Evolutionary conservation across 192 early-diverging fungal species (phyloP).

Genomic region (Coemansia sp.): DNA sequence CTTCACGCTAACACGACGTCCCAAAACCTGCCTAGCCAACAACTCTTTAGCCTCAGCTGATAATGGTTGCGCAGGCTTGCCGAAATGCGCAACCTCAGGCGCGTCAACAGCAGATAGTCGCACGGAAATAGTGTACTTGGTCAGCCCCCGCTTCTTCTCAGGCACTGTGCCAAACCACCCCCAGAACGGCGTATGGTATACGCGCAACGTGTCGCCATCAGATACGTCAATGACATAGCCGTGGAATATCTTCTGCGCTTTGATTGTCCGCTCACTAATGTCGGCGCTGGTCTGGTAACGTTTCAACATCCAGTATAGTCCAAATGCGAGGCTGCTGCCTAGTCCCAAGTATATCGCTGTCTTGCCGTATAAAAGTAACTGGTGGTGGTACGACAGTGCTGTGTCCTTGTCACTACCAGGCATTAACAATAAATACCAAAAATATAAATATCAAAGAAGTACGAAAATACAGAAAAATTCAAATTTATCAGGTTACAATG

Average conservation of each 20-base stretch:
- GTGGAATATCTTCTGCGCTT: slow-evolving; percentile 29
- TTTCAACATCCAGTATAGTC: slow-evolving; percentile 42
- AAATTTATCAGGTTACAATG: no score
- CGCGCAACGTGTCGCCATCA: slow-evolving; percentile 46
- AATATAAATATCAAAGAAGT: neutral
- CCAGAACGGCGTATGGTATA: slow-evolving; percentile 46
- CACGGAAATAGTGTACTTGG: slow-evolving; percentile 43
- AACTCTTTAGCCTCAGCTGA: slow-evolving; percentile 46
- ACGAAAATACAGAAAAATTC: neutral
- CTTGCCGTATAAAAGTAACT: slow-evolving; percentile 25
- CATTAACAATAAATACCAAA: neutral
- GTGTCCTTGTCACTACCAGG: neutral
- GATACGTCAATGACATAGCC: slow-evolving; percentile 48
- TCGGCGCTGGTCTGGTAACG: slow-evolving; percentile 47
- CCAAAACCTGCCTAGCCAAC: slow-evolving; percentile 30
- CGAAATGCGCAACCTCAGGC: slow-evolving; percentile 55
- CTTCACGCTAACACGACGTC: slow-evolving; percentile 14
- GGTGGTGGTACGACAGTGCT: slow-evolving; percentile 13
- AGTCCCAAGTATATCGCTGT: slow-evolving; percentile 36
- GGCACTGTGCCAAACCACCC: slow-evolving; percentile 34
- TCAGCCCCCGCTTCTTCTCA: slow-evolving; percentile 30
- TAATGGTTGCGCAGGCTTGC: slow-evolving; percentile 53
- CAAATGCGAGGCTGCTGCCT: slow-evolving; percentile 21
- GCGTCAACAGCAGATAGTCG: slow-evolving; percentile 50
- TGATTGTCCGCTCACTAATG: slow-evolving; percentile 39